Evolutionary conservation across 2,329 filamentous ascomycete genomes (phyloP), one percentile per base, ranked within the genome.

Genomic region (Fusarium guadeloupense): DNA sequence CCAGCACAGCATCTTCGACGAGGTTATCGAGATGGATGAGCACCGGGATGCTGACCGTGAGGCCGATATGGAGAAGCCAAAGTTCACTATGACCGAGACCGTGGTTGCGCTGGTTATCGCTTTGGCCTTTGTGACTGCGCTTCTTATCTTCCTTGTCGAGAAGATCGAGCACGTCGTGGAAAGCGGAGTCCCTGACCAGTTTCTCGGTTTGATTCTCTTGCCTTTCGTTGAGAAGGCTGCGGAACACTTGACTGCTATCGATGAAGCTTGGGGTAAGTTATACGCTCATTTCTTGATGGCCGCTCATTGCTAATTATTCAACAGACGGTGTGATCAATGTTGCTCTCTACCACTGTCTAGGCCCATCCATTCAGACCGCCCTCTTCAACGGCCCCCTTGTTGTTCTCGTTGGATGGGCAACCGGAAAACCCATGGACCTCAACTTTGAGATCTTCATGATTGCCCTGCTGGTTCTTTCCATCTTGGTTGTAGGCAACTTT

Each of bases 371-470:
- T 51, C 90, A 92, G 69, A 92, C 90, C 0, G 89, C 90, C 0
- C 80, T 93, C 3, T 83, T 93, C 73, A 92, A 92, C 70, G 88
- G 86, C 0, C 89, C 89, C 2, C 80, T 92, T 3, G 86, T 89
- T 9, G 85, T 92, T 20, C 77, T 92, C 21, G 84, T 92, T 21
- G 88, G 86, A 9, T 92, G 89, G 90, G 84, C 85, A 7, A 75
- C 91, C 14, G 78, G 76, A 31, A 86, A 86, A 66, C 71, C 81
- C 2, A 87, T 93, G 84, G 85, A 87, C 57, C 78, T 92, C 47
- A 87, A 90, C 67, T 92, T 93, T 69, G 88, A 91, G 66, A 84
- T 90, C 14, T 93, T 93, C 77, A 89, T 91, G 78, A 82, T 91
- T n/a, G 83, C 88, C 14, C 78, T 91, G 6, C 77, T 93, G 1